Evolutionary conservation across 2,329 filamentous ascomycete species (phyloP), one percentile per base, ranked within the genome.

Genomic region (Penicillium rolfsii): DNA sequence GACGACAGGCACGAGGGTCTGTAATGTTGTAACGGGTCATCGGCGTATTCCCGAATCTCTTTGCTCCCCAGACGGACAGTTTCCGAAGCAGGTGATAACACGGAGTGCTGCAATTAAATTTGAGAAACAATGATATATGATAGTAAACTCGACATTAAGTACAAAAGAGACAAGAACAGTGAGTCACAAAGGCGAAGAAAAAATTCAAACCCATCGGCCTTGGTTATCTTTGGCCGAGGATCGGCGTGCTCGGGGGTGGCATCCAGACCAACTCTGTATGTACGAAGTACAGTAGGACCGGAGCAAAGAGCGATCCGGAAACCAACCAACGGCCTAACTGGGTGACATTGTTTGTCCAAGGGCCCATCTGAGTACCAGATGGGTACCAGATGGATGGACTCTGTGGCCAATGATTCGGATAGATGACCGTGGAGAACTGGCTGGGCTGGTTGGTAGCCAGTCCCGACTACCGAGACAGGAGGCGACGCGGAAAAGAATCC

Each of bases 401-500:
- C 22, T n/a, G 24, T n/a, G 38, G 12, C 59, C 62, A 64, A 64
- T 64, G 41, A 53, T 35, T 65, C 61, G 64, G 63, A 41, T 35
- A 64, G 59, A 65, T 59, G 24, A 46, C 57, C 56, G 60, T 60
- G 45, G 46, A 33, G 33, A 52, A 46, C 43, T 40, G 14, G 52
- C 35, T 43, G 35, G 52, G 14, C 14, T 43, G 14, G 36, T 38
- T 54, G 36, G 38, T 43, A 30, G 52, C 40, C 52, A 41, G 38
- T 41, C n/a, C 56, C 59, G 40, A 52, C 48, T 41, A 38, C 60
- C 52, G 64, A 53, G 40, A 59, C 43, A 57, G 50, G 55, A 7
- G 48, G 12, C 14, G 4, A 40, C 33, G 54, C 66, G 66, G 66
- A 68, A 67, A 68, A 68, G 58, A 66, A 68, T 68, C 66, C 66